phyloP scores from a whole-genome alignment of 495 filamentous ascomycete genomes.

The Mycothermus thermophilus region DNA sequence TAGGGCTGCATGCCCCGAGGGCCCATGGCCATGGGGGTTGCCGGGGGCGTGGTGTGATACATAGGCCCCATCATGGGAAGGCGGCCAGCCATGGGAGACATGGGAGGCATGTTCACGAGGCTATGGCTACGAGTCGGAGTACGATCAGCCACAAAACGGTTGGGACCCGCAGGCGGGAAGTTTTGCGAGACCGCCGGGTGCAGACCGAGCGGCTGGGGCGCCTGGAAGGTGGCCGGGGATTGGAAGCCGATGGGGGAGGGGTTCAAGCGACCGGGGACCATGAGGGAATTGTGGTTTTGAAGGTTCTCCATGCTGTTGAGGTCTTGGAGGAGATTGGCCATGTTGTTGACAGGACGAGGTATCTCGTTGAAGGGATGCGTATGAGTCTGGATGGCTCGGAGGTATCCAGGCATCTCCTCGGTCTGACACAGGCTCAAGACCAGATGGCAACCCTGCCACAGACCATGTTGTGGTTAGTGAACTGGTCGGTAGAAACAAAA shows the following conservation, averaged over 20 bases:
- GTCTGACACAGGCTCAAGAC: constrained; percentile 6
- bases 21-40: constrained; percentile 23
- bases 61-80: constrained; percentile 14
- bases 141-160: constrained; percentile 24
- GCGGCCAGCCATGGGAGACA: constrained; percentile 13
- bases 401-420: background rate
- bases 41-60: constrained; percentile 20
- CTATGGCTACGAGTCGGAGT: constrained; percentile 20
- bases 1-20: constrained; percentile 19
- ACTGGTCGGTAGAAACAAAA: too few species aligned
- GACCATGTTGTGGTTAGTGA: background rate
- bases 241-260: constrained; percentile 9
- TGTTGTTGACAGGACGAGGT: constrained; percentile 4
- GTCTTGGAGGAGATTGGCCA: constrained; percentile 9
- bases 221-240: too few species aligned
- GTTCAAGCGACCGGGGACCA: constrained; percentile 1
- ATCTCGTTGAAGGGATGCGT: background rate
- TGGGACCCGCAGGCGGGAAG: constrained; percentile 8
- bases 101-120: constrained; percentile 8
- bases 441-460: constrained; percentile 10
- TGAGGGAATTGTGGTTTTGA: constrained; percentile 1
- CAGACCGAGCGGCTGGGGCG: constrained; percentile 16
- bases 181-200: constrained; percentile 24
- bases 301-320: constrained; percentile 6
- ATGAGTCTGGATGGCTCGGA: constrained; percentile 1